Evolutionary conservation across 2,329 filamentous ascomycete species (phyloP), one percentile per base, ranked within the genome.

Genomic region (Fusarium cyanostomum): DNA sequence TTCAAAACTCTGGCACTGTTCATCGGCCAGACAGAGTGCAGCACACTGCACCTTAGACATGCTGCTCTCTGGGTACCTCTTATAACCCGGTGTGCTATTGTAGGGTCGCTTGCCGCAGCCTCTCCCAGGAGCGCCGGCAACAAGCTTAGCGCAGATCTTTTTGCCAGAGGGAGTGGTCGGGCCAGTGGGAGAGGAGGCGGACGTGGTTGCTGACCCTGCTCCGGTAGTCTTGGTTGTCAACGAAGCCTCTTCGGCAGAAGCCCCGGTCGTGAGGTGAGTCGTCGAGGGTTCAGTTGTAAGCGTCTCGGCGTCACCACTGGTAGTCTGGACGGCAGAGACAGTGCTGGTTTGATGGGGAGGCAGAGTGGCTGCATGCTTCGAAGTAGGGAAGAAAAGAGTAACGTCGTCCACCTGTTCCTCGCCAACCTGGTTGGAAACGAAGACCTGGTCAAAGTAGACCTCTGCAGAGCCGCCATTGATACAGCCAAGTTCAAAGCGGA

Each of bases 361-460:
- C 28, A 52, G 15, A 9, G 60, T 56, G 8, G 56, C 52, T 3
- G 50, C 56, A 27, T 51, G 58, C 33, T 59, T 50, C 8, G 34
- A 59, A 1, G 41, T 59, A 44, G 61, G 61, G 15, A 60, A 69
- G 42, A 66, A 44, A 1, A 69, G 13, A 1, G 67, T 67, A 5
- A 70, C 62, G 3, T 33, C 45, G 5, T 70, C 67, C 21, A 68
- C 45, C 39, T 59, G 52, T 3, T 57, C 56, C 2, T 68, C 62
- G 1, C 38, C 60, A 1, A 68, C 59, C 35, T 65, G 56, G 28
- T 70, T 62, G 1, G 67, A 65, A 10, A 70, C 49, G 35, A 70
- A 70, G n/a, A 68, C 65, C 35, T 70, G 62, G 4, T 70, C 67
- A 24, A 70, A 59, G 33, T 54, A 62, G n/a, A 66, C 57, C 33